Conservation (phyloP, 805 yeast genomes). For the Torulaspora gathmanii region DNA sequence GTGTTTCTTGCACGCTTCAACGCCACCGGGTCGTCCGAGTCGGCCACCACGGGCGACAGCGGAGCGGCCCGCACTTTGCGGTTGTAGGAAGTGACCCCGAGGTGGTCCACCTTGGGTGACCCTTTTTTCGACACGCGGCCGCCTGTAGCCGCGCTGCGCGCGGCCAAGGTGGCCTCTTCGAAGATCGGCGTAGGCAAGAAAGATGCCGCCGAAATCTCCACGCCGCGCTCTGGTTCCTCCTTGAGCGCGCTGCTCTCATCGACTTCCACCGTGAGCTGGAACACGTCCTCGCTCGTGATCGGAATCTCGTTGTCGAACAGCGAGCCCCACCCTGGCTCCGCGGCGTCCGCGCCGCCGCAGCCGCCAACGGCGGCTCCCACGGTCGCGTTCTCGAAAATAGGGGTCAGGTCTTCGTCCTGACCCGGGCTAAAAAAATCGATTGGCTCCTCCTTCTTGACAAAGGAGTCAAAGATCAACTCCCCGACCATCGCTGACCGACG, state of each 20-base stretch:
- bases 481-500: conserved; percentile 19
- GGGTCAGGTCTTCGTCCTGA: conserved; percentile 47
- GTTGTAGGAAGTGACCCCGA: conserved; percentile 72
- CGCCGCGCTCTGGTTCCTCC: neutral
- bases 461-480: conserved; percentile 27
- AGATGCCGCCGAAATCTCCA: conserved; percentile 16
- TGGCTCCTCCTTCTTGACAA: conserved; percentile 19
- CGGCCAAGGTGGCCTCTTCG: conserved; percentile 25
- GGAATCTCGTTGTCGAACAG: conserved; percentile 47
- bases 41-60: conserved; percentile 62
- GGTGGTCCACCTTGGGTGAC: conserved; percentile 50
- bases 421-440: conserved; percentile 29
- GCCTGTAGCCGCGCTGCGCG: conserved; percentile 6
- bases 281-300: conserved; percentile 36
- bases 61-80: conserved; percentile 74
- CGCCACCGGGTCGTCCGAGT: conserved; percentile 59
- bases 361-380: no score
- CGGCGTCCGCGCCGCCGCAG: no score
- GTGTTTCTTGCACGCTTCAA: conserved; percentile 91
- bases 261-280: neutral
- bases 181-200: conserved; percentile 35
- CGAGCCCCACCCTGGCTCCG: conserved; percentile 48
- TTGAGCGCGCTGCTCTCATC: neutral
- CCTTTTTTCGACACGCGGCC: conserved; percentile 2
- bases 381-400: conserved; percentile 45